Base-by-base conservation (phyloP, 2,329 filamentous ascomycete species). In the Cercospora sp. region DNA sequence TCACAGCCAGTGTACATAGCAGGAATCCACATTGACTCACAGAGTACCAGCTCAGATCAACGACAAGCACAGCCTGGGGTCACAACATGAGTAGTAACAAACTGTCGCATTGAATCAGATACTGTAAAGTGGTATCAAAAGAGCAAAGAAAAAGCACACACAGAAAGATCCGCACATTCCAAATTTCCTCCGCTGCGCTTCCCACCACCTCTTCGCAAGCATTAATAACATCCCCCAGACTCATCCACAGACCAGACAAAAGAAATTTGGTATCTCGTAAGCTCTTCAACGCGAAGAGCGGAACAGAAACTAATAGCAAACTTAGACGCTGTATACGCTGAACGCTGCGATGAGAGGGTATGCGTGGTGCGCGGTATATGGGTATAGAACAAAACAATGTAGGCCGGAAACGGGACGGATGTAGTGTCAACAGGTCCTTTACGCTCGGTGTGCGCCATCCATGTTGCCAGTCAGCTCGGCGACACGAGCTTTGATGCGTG, bases 401-500 rank as follows among this genome's bases (percentile, higher is more conserved):
- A 36, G 10, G 30, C 28, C 36, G 36, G 45, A n/a, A 36, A 55
- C 20, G 18, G 30, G 16, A 31, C 31, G 62, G 62, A 33, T 48
- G 58, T 64, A 23, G 31, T 64, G 53, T 55, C 36, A 30, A 59
- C 31, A 23, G 51, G 51, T n/a, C 48, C 5, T 45, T 58, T 30
- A 59, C 36, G 33, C 20, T 58, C 62, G 59, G 62, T 40, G 68
- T 36, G 61, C 60, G 45, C 59, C 67, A 12, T 77, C 76, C 70
- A 77, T 77, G 65, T 74, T 74, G 63, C 78, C 78, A 1, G 95
- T 99, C 74, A 99, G 82, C 79, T 97, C 93, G 63, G 95, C 95
- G 67, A 99, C 95, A 70, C 95, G 90, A 68, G 95, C 95, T 83
- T 97, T 98, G 86, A 99, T 99, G 71, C 95, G 91, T 60, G 95